Percentiles rank a stretch among this genome's conserved stretches.
Evolutionary conservation across 768 basidiomycete genomes (phyloP).

Genomic region (Suillus subluteus): DNA sequence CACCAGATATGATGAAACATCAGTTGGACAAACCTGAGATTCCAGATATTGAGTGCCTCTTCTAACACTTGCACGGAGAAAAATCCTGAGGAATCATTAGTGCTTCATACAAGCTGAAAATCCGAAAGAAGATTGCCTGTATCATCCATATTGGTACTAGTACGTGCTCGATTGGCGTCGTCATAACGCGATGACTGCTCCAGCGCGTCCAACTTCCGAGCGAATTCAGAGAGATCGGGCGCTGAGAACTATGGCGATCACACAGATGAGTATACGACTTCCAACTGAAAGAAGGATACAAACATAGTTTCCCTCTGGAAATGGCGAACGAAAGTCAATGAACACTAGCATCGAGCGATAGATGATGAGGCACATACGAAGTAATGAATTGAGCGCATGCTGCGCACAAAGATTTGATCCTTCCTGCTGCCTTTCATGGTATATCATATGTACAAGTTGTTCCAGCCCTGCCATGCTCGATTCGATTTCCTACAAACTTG

Average conservation of each 20-base stretch:
- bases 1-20: conserved; percentile 10
- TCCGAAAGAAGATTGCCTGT: conserved; percentile 54
- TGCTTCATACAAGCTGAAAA: background rate
- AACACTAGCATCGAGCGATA: conserved; percentile 37
- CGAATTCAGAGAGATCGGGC: conserved; percentile 78
- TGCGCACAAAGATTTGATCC: conserved; percentile 89
- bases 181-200: conserved; percentile 57
- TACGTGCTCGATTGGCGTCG: conserved; percentile 43
- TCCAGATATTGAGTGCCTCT: conserved; percentile 83
- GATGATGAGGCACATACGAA: conserved; percentile 50
- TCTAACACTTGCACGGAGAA: conserved; percentile 92
- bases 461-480: conserved; percentile 62
- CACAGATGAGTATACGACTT: conserved; percentile 16
- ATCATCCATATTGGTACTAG: conserved; percentile 89
- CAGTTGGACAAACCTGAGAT: conserved; percentile 59
- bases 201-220: conserved; percentile 64
- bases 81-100: conserved; percentile 57
- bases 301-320: conserved; percentile 52
- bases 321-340: conserved; percentile 21
- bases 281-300: conserved; percentile 25
- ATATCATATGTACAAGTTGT: conserved; percentile 57
- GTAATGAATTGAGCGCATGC: conserved; percentile 79
- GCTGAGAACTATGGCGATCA: conserved; percentile 63
- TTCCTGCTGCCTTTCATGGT: conserved; percentile 77
- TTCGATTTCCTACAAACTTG: conserved; percentile 14